These are phyloP conservation scores for Blastobotrys apis DNA, from an alignment of 1,139 yeast genomes.

Conservation along the genomic window DNA sequence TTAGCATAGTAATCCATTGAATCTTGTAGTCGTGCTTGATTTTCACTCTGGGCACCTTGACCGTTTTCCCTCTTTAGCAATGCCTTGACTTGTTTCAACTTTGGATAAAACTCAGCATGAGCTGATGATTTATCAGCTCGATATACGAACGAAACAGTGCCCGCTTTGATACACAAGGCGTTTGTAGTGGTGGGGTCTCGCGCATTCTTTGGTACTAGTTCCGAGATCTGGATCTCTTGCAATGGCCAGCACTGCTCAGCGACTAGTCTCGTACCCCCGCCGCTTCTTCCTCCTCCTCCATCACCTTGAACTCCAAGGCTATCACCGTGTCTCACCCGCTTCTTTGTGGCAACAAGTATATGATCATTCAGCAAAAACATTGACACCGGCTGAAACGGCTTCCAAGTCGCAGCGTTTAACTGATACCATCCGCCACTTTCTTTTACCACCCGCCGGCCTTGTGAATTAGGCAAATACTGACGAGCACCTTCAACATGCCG, in stretches of 20 bases:
- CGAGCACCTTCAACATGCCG: conserved; percentile 90
- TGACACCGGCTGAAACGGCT: conserved; percentile 72
- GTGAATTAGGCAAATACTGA: conserved; percentile 66
- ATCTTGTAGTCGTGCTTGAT: conserved; percentile 36
- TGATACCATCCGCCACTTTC: conserved; percentile 88
- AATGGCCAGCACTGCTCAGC: conserved; percentile 83
- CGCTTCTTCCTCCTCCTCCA: background rate
- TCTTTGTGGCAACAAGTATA: conserved; percentile 66
- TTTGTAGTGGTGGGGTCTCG: conserved; percentile 8
- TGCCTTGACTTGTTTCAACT: conserved; percentile 60
- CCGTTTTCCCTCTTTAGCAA: conserved; percentile 43
- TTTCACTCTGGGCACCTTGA: conserved; percentile 37
- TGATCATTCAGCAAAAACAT: conserved; percentile 75
- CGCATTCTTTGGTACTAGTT: conserved; percentile 27
- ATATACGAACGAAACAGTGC: conserved; percentile 53
- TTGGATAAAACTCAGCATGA: conserved; percentile 52
- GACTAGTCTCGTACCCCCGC: conserved; percentile 39
- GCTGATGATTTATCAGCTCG: conserved; percentile 63
- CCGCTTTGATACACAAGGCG: conserved; percentile 38
- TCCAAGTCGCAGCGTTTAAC: conserved; percentile 81
- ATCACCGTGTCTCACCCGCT: conserved; percentile 38
- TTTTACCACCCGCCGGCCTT: conserved; percentile 77
- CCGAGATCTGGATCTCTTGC: conserved; percentile 54
- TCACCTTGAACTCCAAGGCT: conserved; percentile 7
- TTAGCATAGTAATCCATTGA: conserved; percentile 44